Base-by-base conservation (phyloP, 768 basidiomycete genomes). In the Tubosaeta sp. region DNA sequence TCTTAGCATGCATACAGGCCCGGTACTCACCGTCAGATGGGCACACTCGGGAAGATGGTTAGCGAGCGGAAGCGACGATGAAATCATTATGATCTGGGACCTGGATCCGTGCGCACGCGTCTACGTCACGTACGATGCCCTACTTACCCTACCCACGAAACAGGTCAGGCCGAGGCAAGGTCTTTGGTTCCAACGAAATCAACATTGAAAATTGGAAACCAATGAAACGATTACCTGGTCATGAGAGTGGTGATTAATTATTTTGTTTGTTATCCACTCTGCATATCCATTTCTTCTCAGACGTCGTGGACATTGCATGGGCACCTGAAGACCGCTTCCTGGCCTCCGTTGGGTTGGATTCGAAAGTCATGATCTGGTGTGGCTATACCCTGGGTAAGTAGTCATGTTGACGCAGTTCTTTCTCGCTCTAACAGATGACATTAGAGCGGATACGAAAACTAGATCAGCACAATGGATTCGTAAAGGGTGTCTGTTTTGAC, bases 401-500 rank as follows among this genome's bases (percentile, higher is more conserved):
- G 3, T 30, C 4, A 25, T 55, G 30, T 12, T 4, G 14, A 42
- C 10, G 9, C 9, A 35, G 2, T 35, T 19, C 7, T 30, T 7
- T 7, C 40, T 6, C 14, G 11, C 12, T 11, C 29, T 9, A 24
- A 35, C 22, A 31, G 46, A 31, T 25, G 14, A 0, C 6, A 8
- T 0, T 63, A 96, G 94, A 94, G 59, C 85, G 88, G 12, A 66
- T 97, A 49, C 76, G 80, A 34, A 90, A 86, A 67, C 79, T 99
- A 6, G 89, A 90, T 52, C 82, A 82, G 51, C 96, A 98, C 63
- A 85, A 91, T 61, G 95, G 94, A 3, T 97, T 97, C 68, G 94
- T 99, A 60, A 98, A 99, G 70, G 96, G 96, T 52, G 91, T 99
- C 44, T 94, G 92, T 64, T 99, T 95, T 85, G 96, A 99, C 71